A percentile compares a stretch with the other conserved stretches of the same genome.
Evolutionary conservation across 2,329 filamentous ascomycete species (phyloP).

Genomic region (Curvularia sp.): DNA sequence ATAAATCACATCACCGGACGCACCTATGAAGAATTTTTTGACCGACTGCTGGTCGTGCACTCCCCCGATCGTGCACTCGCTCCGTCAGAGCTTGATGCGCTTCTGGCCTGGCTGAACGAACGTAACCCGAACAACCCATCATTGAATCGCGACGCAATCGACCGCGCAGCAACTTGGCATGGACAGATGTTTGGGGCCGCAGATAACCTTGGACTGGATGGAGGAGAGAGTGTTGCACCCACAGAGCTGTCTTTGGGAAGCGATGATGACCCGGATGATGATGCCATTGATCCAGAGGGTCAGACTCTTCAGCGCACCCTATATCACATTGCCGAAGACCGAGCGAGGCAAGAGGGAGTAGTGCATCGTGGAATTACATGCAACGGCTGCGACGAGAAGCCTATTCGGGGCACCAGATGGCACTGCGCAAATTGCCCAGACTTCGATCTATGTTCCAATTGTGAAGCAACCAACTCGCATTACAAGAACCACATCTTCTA

Average conservation of each 20-base stretch:
- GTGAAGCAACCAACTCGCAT: conserved; percentile 78
- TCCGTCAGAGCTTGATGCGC: conserved; percentile 26
- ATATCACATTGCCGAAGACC: conserved; percentile 93
- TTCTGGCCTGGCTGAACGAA: conserved; percentile 29
- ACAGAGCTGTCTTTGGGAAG: conserved; percentile 42
- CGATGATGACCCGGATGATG: conserved; percentile 51
- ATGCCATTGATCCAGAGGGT: conserved; percentile 58
- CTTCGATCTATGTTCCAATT: conserved; percentile 93
- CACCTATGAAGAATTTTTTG: conserved; percentile 42
- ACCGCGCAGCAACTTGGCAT: conserved; percentile 35
- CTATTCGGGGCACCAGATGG: conserved; percentile 91
- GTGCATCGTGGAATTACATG: conserved; percentile 92
- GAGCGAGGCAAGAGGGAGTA: conserved; percentile 76
- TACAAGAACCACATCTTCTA: conserved; percentile 95
- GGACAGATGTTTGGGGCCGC: conserved; percentile 20
- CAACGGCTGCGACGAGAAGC: conserved; percentile 84
- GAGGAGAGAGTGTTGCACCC: conserved; percentile 41
- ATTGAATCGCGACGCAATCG: conserved; percentile 14
- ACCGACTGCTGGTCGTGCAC: conserved; percentile 34
- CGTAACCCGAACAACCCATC: conserved; percentile 22
- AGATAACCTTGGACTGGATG: conserved; percentile 21
- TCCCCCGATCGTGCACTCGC: conserved; percentile 32
- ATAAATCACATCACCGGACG: conserved; percentile 31
- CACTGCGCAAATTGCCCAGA: conserved; percentile 95
- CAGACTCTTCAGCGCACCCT: conserved; percentile 85